Evolutionary conservation across 2,329 filamentous ascomycete genomes (phyloP), one percentile per base, ranked within the genome.

Genomic region (Penicillium sp.): DNA sequence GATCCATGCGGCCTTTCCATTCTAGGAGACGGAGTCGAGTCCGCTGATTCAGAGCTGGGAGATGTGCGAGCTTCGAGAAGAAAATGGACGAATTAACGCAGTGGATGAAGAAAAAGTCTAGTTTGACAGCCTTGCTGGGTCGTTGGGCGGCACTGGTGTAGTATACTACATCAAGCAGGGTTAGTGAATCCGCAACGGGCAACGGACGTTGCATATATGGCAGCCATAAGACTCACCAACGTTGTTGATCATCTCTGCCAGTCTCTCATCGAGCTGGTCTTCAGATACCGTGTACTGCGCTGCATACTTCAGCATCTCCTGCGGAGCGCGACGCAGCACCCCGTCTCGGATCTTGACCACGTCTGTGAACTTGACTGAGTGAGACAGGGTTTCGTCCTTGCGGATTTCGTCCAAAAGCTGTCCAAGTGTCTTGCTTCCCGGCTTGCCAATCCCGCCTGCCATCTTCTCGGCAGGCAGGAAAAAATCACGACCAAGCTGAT

Each of bases 31-130:
- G 86, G 13, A 82, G 79, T 70, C 93, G 94, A 50, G 80, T 79
- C 7, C 80, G 78, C 0, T 76, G 44, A 92, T 80, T 83, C 85
- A 95, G 39, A 80, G 64, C 63, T 82, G 82, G 11, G 77, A 77
- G 69, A 87, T 80, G 72, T 62, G 90, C 83, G 71, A 96, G 82
- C 7, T 81, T 72, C 6, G 81, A 79, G 64, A 91, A 82, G 78
- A 94, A 95, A 64, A 96, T 86, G n/a, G 88, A 88, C 11, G 81
- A 80, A 70, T 89, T 97, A 65, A 94, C 78, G 68, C 87, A 85
- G 75, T 97, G 93, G 68, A 93, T 92, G 70, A 80, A 81, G 79
- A 88, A 95, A 73, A 97, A 97, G 72, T 96, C 93, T 71, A 91
- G 87, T 71, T 89, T 92, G 51, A 88, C 80, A 22, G 81, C 74